Percentiles rank a stretch among this genome's conserved stretches.
Evolutionary conservation across 805 yeast genomes (phyloP).

Genomic region (Ascoidea asiatica): DNA sequence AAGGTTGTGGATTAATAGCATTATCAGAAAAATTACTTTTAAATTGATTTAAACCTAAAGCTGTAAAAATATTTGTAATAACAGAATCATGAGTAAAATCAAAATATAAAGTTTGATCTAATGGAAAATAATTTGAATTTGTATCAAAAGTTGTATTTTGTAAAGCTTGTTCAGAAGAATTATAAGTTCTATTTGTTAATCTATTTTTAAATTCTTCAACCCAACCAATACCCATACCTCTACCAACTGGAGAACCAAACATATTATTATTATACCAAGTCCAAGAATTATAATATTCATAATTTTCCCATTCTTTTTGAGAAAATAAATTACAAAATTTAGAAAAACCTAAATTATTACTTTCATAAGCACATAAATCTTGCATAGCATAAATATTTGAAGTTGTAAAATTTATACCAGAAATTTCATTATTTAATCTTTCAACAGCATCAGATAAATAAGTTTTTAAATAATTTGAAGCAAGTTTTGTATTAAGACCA

Average conservation of each 20-base stretch:
- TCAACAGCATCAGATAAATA: conserved; percentile 40
- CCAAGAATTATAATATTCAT: conserved; percentile 48
- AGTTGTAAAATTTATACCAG: conserved; percentile 36
- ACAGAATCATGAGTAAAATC: conserved; percentile 71
- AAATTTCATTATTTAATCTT: conserved; percentile 43
- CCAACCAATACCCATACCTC: conserved; percentile 48
- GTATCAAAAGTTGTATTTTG: conserved; percentile 29
- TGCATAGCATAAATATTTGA: conserved; percentile 41
- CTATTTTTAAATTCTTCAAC: conserved; percentile 26
- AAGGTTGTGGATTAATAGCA: conserved; percentile 4
- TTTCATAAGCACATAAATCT: conserved; percentile 60
- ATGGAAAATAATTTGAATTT: conserved; percentile 20
- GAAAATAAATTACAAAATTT: conserved; percentile 58
- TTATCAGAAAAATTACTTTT: conserved; percentile 8
- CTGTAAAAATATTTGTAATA: conserved; percentile 44
- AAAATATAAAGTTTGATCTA: conserved; percentile 40
- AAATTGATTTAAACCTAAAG: conserved; percentile 37
- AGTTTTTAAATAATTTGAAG: not conserved
- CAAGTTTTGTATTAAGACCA: conserved; percentile 1
- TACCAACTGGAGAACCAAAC: conserved; percentile 44
- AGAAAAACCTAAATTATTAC: conserved; percentile 56
- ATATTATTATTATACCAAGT: conserved; percentile 48
- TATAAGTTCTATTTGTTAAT: conserved; percentile 33
- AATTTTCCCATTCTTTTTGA: conserved; percentile 48
- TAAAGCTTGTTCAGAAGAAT: conserved; percentile 32